Evolutionary conservation across 108 stramenopile species (phyloP).

Genomic region (Cyclotella atomus): DNA sequence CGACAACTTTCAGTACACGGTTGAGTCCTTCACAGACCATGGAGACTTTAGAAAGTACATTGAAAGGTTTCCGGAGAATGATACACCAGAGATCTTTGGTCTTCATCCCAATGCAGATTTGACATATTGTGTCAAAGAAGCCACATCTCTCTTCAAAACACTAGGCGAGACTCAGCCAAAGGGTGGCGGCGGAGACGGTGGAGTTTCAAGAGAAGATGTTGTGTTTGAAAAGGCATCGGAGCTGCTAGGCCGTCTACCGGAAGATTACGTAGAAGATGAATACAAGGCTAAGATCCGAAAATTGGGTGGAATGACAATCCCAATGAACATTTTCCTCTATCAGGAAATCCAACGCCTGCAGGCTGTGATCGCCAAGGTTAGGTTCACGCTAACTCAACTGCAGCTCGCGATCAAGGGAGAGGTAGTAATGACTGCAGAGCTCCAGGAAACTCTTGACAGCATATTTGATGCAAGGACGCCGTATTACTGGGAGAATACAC

Average conservation of each 20-base stretch:
- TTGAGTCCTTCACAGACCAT: conserved; percentile 68
- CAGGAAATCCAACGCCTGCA: conserved; percentile 91
- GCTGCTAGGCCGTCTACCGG: conserved; percentile 75
- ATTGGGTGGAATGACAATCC: conserved; percentile 81
- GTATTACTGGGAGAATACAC: conserved; percentile 80
- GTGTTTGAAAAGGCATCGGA: conserved; percentile 80
- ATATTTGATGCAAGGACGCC: conserved; percentile 86
- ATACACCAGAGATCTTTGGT: conserved; percentile 93
- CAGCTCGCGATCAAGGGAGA: conserved; percentile 91
- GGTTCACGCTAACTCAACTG: conserved; percentile 77
- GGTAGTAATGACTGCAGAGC: conserved; percentile 88
- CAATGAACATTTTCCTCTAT: conserved; percentile 90
- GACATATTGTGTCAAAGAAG: conserved; percentile 89
- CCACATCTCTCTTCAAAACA: conserved; percentile 75
- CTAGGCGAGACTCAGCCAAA: conserved; percentile 91
- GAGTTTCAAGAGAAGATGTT: conserved; percentile 74
- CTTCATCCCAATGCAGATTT: conserved; percentile 94
- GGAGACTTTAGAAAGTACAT: conserved; percentile 76
- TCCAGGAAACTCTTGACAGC: conserved; percentile 78
- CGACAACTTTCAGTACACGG: conserved; percentile 78
- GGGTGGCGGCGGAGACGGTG: conserved; percentile 72
- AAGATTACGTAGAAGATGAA: conserved; percentile 86
- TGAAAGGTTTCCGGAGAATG: conserved; percentile 82
- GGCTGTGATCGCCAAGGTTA: conserved; percentile 79
- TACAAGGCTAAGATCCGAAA: conserved; percentile 84